phyloP scores from a whole-genome alignment of 176 grass and related monocot species.

The Zoysia japonica region DNA sequence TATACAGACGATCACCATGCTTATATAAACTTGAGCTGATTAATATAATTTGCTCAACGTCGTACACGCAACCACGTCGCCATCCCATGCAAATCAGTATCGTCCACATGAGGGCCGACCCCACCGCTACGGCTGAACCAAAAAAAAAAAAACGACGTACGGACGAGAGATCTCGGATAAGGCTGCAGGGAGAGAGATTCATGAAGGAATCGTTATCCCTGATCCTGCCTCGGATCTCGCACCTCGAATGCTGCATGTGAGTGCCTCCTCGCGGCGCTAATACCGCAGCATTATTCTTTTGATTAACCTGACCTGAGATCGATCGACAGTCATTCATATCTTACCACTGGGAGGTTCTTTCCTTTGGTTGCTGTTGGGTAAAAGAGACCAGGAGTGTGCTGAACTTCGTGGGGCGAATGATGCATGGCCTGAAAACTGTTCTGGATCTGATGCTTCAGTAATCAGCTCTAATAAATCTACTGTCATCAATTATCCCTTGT shows the following conservation, averaged over 20 bases:
- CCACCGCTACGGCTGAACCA: neutral
- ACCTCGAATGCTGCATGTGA: slow-evolving; percentile 38
- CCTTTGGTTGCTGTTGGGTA: slow-evolving; percentile 14
- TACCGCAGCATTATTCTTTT: neutral
- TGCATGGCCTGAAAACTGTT: slow-evolving; percentile 24
- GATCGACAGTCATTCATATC: neutral
- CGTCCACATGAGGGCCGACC: slow-evolving; percentile 19
- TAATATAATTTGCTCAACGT: neutral
- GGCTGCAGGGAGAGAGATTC: neutral
- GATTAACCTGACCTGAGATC: slow-evolving; percentile 8
- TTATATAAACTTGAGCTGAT: neutral
- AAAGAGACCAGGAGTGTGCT: neutral
- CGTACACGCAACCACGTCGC: neutral
- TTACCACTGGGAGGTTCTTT: slow-evolving; percentile 15
- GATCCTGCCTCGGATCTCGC: slow-evolving; percentile 34
- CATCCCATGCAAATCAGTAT: slow-evolving; percentile 17
- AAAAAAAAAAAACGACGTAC: neutral
- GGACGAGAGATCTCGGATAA: slow-evolving; percentile 1
- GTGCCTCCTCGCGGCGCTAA: slow-evolving; percentile 39
- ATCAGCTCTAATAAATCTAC: neutral
- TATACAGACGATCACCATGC: neutral
- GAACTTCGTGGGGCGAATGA: slow-evolving; percentile 22
- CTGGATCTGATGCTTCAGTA: slow-evolving; percentile 35
- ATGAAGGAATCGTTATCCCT: neutral
- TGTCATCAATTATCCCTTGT: neutral